Base-by-base conservation (phyloP, 306 rosid species). In the Quercus dentata region DNA sequence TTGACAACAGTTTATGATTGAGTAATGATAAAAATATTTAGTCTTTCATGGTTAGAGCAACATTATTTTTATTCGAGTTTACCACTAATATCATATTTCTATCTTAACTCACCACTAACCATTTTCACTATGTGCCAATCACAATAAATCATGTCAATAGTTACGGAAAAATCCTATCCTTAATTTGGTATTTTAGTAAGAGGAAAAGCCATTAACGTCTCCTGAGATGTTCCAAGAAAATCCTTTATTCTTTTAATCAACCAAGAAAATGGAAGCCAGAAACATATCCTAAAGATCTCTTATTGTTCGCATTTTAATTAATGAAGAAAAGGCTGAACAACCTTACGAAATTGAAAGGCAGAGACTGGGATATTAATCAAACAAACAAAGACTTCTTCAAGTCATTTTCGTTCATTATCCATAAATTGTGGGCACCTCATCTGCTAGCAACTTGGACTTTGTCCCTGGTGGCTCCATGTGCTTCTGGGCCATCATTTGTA, bases 391-490 rank as follows among this genome's bases (percentile, higher is more conserved):
- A 71, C 54, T 76, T 56, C 21, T 76, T 51, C 61, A 27, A 28
- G 35, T 21, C 23, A 41, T 41, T 41, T 41, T 44, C 9, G 12
- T 51, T 35, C 27, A 27, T 83, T 70, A 75, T 71, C 85, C 54
- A 71, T 74, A 28, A 77, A 27, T 68, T 86, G 90, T 86, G 85
- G 88, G 87, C 54, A 77, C 81, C 54, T 70, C 38, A 27, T 59
- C 55, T 15, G 49, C 23, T 20, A 21, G 75, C 75, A 19, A 74
- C n/a, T 33, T 78, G 27, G 68, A 28, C 33, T n/a, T 80, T 49
- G 83, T 23, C 75, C 31, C 14, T 6, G 25, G 61, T 51, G 52
- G 33, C 5, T 63, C 71, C 85, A 77, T 71, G 76, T 86, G 85
- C 78, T 18, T 2, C 78, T 64, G 86, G 85, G 20, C 73, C 82